phyloP scores from a whole-genome alignment of 2,329 filamentous ascomycete species.

The Neonectria sp. region DNA sequence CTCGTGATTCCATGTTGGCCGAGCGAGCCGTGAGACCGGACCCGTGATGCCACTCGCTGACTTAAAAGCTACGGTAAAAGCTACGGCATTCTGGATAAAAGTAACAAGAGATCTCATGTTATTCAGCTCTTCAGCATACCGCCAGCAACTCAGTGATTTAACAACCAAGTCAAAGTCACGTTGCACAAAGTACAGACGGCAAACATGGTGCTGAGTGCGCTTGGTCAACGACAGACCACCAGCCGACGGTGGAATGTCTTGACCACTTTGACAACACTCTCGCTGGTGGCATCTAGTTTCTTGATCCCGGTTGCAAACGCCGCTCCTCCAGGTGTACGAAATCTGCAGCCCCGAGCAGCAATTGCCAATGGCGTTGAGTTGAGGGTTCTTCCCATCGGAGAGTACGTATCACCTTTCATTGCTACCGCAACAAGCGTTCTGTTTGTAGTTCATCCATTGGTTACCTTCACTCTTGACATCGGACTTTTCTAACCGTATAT shows the following conservation, averaged over 20 bases:
- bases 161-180: neutral
- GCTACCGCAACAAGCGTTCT: neutral
- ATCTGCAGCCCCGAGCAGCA: neutral
- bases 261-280: neutral
- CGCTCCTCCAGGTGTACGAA: neutral
- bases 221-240: neutral
- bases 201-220: neutral
- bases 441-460: neutral
- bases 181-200: neutral
- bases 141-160: neutral
- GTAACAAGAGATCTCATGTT: neutral
- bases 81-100: neutral
- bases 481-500: neutral
- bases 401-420: constrained; percentile 7
- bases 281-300: neutral
- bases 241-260: neutral
- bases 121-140: neutral
- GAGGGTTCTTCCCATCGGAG: constrained; percentile 21
- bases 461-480: neutral
- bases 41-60: neutral
- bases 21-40: neutral
- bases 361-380: constrained; percentile 1
- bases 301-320: neutral
- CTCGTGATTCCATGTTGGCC: neutral
- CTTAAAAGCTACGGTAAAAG: neutral